These are phyloP conservation scores for Wolfiporia cocos DNA, from an alignment of 1,284 basidiomycete genomes.

Conservation along the genomic window DNA sequence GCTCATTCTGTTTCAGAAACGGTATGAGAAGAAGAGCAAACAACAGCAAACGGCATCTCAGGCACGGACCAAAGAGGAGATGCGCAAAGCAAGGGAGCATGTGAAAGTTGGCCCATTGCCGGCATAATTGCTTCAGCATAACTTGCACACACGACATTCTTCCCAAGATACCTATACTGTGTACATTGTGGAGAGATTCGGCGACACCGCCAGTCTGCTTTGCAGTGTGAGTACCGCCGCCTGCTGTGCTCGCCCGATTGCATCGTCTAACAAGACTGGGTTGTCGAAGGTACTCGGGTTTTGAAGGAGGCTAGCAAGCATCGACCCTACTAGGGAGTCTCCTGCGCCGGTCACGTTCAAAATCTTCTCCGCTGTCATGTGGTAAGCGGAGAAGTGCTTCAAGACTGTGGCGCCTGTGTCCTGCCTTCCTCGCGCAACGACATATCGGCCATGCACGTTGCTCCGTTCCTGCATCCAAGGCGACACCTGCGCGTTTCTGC, in stretches of 20 bases:
- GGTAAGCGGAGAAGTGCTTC: constrained; percentile 64
- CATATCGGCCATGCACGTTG: constrained; percentile 37
- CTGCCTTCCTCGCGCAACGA: constrained; percentile 44
- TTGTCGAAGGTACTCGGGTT: constrained; percentile 40
- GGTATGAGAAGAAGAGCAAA: constrained; percentile 50
- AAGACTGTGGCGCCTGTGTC: constrained; percentile 49
- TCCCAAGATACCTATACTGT: too few relatives aligned
- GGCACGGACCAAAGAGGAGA: constrained; percentile 37
- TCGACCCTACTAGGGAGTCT: constrained; percentile 79
- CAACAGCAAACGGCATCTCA: constrained; percentile 30
- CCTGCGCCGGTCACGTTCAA: constrained; percentile 88
- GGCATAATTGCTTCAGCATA: too few relatives aligned
- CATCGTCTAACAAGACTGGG: constrained; percentile 33
- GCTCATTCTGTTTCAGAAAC: too few relatives aligned
- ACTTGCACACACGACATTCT: too few relatives aligned
- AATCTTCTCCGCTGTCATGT: constrained; percentile 35
- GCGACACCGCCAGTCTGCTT: constrained; percentile 61
- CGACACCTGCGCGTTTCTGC: constrained; percentile 31
- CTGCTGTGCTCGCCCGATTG: constrained; percentile 49
- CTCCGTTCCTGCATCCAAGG: constrained; percentile 44
- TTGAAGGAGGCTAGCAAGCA: constrained; percentile 52
- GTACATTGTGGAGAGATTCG: constrained; percentile 36
- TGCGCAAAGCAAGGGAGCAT: constrained; percentile 42
- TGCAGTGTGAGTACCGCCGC: constrained; percentile 63
- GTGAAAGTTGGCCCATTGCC: constrained; percentile 56